These are phyloP conservation scores for Tubosaeta sp. DNA, from an alignment of 768 basidiomycete species.

Conservation along the genomic window DNA sequence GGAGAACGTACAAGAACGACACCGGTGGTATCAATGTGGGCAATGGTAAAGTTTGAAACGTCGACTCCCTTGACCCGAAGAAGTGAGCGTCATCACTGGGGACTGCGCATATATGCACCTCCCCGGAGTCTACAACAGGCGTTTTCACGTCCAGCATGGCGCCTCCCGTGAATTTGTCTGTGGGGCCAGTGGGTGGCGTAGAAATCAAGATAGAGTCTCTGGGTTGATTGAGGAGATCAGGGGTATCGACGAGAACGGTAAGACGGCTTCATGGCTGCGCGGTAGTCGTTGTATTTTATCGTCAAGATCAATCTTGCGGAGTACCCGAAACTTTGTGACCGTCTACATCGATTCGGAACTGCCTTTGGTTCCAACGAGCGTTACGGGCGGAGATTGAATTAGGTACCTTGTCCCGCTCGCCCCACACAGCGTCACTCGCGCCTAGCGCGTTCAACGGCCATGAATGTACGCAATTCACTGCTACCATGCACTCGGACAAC, in stretches of 20 bases:
- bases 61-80: slow-evolving; percentile 63
- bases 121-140: slow-evolving; percentile 69
- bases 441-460: slow-evolving; percentile 25
- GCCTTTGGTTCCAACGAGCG: too few species aligned
- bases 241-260: background rate
- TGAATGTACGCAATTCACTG: slow-evolving; percentile 18
- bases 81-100: background rate
- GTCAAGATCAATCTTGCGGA: too few species aligned
- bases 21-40: slow-evolving; percentile 60
- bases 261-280: too few species aligned
- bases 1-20: slow-evolving; percentile 57
- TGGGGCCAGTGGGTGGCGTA: slow-evolving; percentile 50
- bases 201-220: background rate
- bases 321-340: too few species aligned
- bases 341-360: too few species aligned
- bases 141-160: slow-evolving; percentile 53
- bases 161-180: slow-evolving; percentile 39
- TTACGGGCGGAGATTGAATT: slow-evolving; percentile 29
- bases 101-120: slow-evolving; percentile 39
- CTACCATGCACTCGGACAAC: background rate
- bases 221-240: background rate
- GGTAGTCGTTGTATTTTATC: too few species aligned
- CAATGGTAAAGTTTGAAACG: slow-evolving; percentile 77
- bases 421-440: slow-evolving; percentile 31
- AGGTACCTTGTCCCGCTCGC: slow-evolving; percentile 29